Evolutionary conservation across 306 rosid genomes (phyloP).

Genomic region (Urtica urens): DNA sequence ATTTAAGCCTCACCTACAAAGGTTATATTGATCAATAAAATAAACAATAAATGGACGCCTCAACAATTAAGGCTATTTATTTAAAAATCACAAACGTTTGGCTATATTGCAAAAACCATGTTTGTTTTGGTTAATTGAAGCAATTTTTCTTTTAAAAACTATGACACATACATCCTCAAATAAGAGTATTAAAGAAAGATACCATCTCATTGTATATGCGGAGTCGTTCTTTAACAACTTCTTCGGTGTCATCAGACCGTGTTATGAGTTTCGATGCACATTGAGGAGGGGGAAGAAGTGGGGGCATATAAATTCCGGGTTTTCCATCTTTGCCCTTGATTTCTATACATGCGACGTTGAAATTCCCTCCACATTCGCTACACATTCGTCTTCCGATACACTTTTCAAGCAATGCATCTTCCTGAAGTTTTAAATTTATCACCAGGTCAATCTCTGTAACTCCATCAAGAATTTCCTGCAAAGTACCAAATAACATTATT

Average conservation of each 20-base stretch:
- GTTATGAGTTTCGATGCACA: slow-evolving; percentile 38
- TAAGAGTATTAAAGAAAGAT: too few relatives aligned
- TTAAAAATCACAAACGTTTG: too few relatives aligned
- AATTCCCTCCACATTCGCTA: slow-evolving; percentile 38
- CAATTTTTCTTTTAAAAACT: too few relatives aligned
- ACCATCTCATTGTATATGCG: slow-evolving; percentile 36
- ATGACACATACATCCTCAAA: too few relatives aligned
- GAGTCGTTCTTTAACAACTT: slow-evolving; percentile 33
- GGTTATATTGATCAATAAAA: too few relatives aligned
- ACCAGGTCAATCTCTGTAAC: slow-evolving; percentile 40
- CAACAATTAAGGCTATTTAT: too few relatives aligned
- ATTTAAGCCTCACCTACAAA: too few relatives aligned
- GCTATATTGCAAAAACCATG: too few relatives aligned
- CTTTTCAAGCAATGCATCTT: slow-evolving; percentile 40
- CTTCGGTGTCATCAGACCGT: slow-evolving; percentile 36
- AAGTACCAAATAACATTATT: too few relatives aligned
- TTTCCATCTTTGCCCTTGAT: slow-evolving; percentile 34
- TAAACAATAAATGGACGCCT: too few relatives aligned
- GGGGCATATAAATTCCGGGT: slow-evolving; percentile 37
- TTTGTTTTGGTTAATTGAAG: too few relatives aligned
- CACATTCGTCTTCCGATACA: slow-evolving; percentile 43
- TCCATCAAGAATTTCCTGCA: slow-evolving; percentile 40
- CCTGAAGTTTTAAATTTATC: slow-evolving; percentile 36
- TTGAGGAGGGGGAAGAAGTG: slow-evolving; percentile 37
- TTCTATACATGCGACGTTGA: slow-evolving; percentile 31